Base-by-base conservation (phyloP, 2,329 filamentous ascomycete species). In the Colletotrichum musicola region DNA sequence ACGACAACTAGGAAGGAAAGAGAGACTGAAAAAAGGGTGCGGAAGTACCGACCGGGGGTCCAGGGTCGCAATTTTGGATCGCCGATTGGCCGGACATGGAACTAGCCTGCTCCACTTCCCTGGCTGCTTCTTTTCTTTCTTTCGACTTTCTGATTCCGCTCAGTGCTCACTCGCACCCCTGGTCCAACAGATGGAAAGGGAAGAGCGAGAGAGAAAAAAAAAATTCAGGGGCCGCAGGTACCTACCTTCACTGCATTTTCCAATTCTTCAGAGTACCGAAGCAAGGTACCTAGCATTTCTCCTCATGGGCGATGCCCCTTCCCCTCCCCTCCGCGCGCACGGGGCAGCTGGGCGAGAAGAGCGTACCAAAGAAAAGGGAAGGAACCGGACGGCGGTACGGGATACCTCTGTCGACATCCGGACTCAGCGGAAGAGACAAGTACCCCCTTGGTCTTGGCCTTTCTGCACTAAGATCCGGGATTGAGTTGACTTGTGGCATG, bases 61-160 rank as follows among this genome's bases (percentile, higher is more conserved):
- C 47, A 55, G 53, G 53, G 25, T 47, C 14, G 18, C 7, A 25
- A 18, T 35, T 35, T 46, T 58, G 60, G 51, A 64, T 64, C 64
- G 53, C 60, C 64, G 60, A 68, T 68, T 68, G 64, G 53, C 60
- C 64, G 60, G 44, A 63, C 64, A 57, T 58, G 64, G 53, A 58
- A 30, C 30, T 35, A 35, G 30, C 30, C 30, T 35, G 40, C 53
- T 50, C 46, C 20, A 14, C 47, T 38, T 18, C n/a, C 46, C 40
- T 53, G 6, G 2, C 20, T 38, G 18, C 25, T 59, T 7, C 53
- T 56, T 42, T 49, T 40, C 51, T 63, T 63, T 56, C 35, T 42
- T 42, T 40, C 30, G 13, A 20, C 16, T 35, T 56, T 20, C 30
- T 40, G 53, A 16, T 46, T 16, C 44, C 44, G 16, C 44, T 46